phyloP scores from a whole-genome alignment of 441 rosid species.

The California macrophylla region DNA sequence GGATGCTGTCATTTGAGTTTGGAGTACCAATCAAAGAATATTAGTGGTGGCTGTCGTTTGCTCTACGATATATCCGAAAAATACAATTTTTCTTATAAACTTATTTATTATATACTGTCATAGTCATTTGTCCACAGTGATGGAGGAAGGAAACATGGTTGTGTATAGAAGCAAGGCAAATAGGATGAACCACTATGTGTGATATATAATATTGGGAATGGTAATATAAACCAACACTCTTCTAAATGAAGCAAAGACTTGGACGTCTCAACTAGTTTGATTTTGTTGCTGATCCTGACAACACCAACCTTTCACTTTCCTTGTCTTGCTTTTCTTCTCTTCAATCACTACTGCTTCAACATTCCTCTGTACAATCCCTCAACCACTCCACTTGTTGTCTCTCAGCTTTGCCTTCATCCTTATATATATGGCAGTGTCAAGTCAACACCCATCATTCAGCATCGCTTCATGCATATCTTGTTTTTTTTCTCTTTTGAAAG shows the following conservation, averaged over 20 bases:
- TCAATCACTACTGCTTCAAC: neutral
- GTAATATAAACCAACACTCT: conserved; percentile 16
- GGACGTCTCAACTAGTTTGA: conserved; percentile 43
- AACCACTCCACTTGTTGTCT: no score
- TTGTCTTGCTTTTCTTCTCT: conserved; percentile 5
- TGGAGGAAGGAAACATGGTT: no score
- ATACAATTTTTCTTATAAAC: no score
- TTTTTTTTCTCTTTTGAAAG: no score
- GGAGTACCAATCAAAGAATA: neutral
- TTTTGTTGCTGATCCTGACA: conserved; percentile 10
- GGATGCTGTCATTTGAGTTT: neutral
- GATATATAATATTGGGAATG: conserved; percentile 1
- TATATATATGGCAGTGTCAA: no score
- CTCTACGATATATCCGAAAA: no score
- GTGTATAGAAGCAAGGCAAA: no score
- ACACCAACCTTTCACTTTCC: conserved; percentile 4
- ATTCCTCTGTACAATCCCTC: neutral
- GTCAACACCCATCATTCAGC: no score
- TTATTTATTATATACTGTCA: no score
- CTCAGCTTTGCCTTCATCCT: neutral
- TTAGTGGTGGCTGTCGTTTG: neutral
- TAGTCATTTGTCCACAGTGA: no score
- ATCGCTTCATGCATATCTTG: no score
- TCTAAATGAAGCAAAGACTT: conserved; percentile 30
- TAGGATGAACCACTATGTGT: neutral